Percentiles rank a stretch among this genome's conserved stretches.
phyloP scores from a whole-genome alignment of 2,329 filamentous ascomycete species.

The Cephalotrichum gorgonifer region DNA sequence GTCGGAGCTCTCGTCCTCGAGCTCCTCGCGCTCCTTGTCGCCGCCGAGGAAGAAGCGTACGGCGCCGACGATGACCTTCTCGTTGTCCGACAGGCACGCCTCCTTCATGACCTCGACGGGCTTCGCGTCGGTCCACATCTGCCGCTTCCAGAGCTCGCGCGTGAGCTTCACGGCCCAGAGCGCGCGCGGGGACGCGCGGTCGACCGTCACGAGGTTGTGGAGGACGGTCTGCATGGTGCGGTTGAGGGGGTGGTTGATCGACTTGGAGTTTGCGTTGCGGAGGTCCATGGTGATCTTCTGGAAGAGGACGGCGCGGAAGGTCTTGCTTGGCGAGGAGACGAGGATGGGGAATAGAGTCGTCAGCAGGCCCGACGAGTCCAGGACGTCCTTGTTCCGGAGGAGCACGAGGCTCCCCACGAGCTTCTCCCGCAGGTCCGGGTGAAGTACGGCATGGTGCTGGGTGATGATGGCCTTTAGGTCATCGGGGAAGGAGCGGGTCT shows the following conservation, averaged over 20 bases:
- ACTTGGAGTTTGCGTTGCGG: slow-evolving; percentile 75
- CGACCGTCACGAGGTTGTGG: slow-evolving; percentile 81
- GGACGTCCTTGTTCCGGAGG: slow-evolving; percentile 80
- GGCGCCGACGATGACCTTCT: slow-evolving; percentile 81
- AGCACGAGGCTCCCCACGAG: slow-evolving; percentile 84
- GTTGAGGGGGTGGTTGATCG: slow-evolving; percentile 87
- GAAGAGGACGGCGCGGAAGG: slow-evolving; percentile 72
- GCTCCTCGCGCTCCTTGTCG: slow-evolving; percentile 89
- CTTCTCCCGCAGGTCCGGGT: slow-evolving; percentile 84
- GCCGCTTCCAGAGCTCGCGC: slow-evolving; percentile 89
- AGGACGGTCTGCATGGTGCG: slow-evolving; percentile 86
- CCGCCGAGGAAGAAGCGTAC: slow-evolving; percentile 93
- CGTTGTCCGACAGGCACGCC: slow-evolving; percentile 77
- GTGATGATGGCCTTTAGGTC: slow-evolving; percentile 74
- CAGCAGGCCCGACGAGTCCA: slow-evolving; percentile 73
- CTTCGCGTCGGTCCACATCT: slow-evolving; percentile 91
- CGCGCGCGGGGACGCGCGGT: slow-evolving; percentile 74
- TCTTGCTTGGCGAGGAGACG: slow-evolving; percentile 84
- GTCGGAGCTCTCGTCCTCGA: slow-evolving; percentile 80
- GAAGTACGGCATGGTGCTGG: slow-evolving; percentile 71
- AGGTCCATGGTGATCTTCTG: slow-evolving; percentile 87
- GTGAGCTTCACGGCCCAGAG: slow-evolving; percentile 96
- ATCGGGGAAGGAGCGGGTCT: slow-evolving; percentile 66
- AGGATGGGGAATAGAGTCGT: slow-evolving; percentile 93
- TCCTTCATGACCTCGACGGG: slow-evolving; percentile 98